Evolutionary conservation across 139 green algal species (phyloP).

Genomic region (Nannochloris sp.): DNA sequence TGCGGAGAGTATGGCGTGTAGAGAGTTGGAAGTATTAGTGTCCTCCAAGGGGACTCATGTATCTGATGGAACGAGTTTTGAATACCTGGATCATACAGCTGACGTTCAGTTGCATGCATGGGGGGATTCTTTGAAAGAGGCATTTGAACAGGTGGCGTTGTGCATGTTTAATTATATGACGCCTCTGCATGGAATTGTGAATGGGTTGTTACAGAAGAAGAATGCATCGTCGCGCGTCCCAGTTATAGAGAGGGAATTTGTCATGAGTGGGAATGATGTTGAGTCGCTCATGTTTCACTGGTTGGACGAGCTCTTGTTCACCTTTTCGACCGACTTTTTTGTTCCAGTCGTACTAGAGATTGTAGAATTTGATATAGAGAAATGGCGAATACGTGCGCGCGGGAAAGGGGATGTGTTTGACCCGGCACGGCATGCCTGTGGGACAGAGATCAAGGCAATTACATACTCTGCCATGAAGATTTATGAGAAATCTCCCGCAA

Average conservation of each 20-base stretch:
- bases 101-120: slow-evolving; percentile 79
- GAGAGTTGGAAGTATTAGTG: too few species aligned
- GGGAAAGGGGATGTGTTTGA: slow-evolving; percentile 60
- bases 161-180: slow-evolving; percentile 87
- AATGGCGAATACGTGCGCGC: slow-evolving; percentile 33
- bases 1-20: too few species aligned
- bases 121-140: slow-evolving; percentile 48
- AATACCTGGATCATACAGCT: slow-evolving; percentile 80
- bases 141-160: slow-evolving; percentile 54
- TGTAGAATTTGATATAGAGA: slow-evolving; percentile 36
- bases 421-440: slow-evolving; percentile 38
- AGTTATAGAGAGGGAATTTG: slow-evolving; percentile 19
- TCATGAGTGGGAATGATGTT: slow-evolving; percentile 53
- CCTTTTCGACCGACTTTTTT: slow-evolving; percentile 62
- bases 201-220: too few species aligned
- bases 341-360: slow-evolving; percentile 45
- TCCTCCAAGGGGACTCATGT: too few species aligned
- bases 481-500: slow-evolving; percentile 19
- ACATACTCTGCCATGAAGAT: slow-evolving; percentile 85
- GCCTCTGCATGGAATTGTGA: slow-evolving; percentile 41
- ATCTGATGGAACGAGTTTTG: not conserved
- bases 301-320: slow-evolving; percentile 79
- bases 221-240: slow-evolving; percentile 19
- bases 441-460: slow-evolving; percentile 85
- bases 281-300: slow-evolving; percentile 71